phyloP scores from a whole-genome alignment of 1,284 basidiomycete genomes.

The Marasmius tenuissimus region DNA sequence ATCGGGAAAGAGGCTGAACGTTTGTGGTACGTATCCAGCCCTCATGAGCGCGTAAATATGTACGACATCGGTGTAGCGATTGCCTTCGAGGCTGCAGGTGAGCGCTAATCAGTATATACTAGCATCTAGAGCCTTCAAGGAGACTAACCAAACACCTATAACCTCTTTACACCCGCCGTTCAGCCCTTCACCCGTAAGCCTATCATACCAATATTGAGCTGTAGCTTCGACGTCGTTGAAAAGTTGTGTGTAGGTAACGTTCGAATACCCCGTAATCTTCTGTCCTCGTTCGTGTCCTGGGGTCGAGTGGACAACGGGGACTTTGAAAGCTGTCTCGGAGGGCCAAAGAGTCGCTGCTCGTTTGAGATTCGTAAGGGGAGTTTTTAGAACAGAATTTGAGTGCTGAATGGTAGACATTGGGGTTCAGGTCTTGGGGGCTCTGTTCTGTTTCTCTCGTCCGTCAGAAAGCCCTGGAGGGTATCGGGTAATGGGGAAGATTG shows the following conservation, averaged over 20 bases:
- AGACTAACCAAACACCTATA: not conserved
- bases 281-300: too few relatives aligned
- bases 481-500: too few relatives aligned
- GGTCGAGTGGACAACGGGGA: not conserved
- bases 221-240: not conserved
- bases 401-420: too few relatives aligned
- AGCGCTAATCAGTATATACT: not conserved
- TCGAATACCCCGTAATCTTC: not conserved
- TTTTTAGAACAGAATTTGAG: not conserved
- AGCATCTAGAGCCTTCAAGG: not conserved
- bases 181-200: not conserved
- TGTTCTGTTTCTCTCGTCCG: too few relatives aligned
- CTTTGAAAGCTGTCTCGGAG: not conserved
- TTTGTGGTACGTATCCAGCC: constrained; percentile 29
- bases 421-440: too few relatives aligned
- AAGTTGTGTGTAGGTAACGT: not conserved
- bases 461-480: too few relatives aligned
- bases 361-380: not conserved
- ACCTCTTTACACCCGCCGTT: not conserved
- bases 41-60: constrained; percentile 23
- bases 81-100: constrained; percentile 24
- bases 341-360: not conserved
- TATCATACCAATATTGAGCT: not conserved
- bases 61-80: constrained; percentile 23
- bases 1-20: constrained; percentile 22